Conservation (phyloP, 1,139 yeast species). For the Saccharomyces uvarum region DNA sequence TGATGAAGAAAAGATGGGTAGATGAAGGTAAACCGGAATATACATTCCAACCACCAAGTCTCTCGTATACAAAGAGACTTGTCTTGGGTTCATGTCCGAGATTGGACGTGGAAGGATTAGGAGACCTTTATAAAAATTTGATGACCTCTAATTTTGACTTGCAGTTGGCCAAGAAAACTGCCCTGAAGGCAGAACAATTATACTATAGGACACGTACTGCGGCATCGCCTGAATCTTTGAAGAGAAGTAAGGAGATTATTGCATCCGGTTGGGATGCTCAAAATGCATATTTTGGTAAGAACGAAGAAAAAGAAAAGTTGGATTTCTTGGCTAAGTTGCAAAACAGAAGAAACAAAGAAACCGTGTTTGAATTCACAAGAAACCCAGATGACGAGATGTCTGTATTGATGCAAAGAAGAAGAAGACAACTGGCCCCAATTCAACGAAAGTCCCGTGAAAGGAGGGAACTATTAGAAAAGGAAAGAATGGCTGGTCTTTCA, state of each 20-base stretch:
- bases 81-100: conserved; percentile 83
- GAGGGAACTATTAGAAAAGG: conserved; percentile 61
- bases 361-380: conserved; percentile 82
- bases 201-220: conserved; percentile 79
- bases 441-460: conserved; percentile 72
- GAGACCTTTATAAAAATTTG: conserved; percentile 63
- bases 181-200: conserved; percentile 79
- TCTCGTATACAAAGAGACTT: conserved; percentile 68
- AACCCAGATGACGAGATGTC: conserved; percentile 64
- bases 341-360: conserved; percentile 67
- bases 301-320: conserved; percentile 66
- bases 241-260: conserved; percentile 73
- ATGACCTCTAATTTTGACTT: conserved; percentile 65
- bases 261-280: conserved; percentile 86
- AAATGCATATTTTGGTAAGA: conserved; percentile 67
- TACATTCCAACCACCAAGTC: conserved; percentile 41
- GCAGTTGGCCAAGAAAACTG: conserved; percentile 55
- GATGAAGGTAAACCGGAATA: conserved; percentile 33
- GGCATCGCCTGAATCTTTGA: conserved; percentile 78
- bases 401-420: conserved; percentile 75
- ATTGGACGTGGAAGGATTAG: conserved; percentile 55
- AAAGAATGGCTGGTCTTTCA: conserved; percentile 65
- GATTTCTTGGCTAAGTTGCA: conserved; percentile 62
- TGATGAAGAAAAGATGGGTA: conserved; percentile 42
- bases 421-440: conserved; percentile 81